Evolutionary conservation across 176 grass and related monocot species (phyloP), one percentile per base, ranked within the genome.

Genomic region (Elymus sibiricus): DNA sequence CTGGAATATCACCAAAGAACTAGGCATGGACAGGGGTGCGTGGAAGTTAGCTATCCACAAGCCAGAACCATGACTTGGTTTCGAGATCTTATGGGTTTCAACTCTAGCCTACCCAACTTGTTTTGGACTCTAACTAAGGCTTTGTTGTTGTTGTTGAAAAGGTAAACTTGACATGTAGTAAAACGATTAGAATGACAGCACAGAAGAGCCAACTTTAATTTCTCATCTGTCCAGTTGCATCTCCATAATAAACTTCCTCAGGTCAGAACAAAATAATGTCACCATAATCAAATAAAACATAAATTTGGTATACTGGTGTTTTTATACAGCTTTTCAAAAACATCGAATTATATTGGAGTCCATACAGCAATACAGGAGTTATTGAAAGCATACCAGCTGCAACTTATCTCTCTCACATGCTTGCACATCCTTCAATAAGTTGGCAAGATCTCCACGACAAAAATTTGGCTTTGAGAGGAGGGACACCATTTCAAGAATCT

Each of bases 401-500:
- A 98, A 89, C 42, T 96, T 98, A 35, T 93, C 86, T 92, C 91
- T 98, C 90, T 98, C 97, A 2, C 95, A 88, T 68, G 76, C 79
- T 81, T 96, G 97, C 84, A 98, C 94, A 88, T 62, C 53, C 83
- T 95, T 95, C 29, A 98, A 74, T 69, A 98, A 84, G 82, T 89
- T 85, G 7, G 94, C 92, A 92, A 98, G 94, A 92, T 98, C 97
- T 10, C 19, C 53, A 82, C 88, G 86, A 70, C 70, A 91, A 62
- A 95, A 69, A 88, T 90, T 82, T 86, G 94, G 90, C 64, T 79
- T 86, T 73, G 86, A 86, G 77, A 98, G 88, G 58, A 89, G 74
- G 22, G 94, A 89, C 83, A 94, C 92, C 82, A 90, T 92, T 84
- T 98, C 97, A 65, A 98, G 81, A 86, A 98, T 90, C 92, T 98